Conservation (phyloP, 306 rosid genomes). For the Pachyrhizus erosus region DNA sequence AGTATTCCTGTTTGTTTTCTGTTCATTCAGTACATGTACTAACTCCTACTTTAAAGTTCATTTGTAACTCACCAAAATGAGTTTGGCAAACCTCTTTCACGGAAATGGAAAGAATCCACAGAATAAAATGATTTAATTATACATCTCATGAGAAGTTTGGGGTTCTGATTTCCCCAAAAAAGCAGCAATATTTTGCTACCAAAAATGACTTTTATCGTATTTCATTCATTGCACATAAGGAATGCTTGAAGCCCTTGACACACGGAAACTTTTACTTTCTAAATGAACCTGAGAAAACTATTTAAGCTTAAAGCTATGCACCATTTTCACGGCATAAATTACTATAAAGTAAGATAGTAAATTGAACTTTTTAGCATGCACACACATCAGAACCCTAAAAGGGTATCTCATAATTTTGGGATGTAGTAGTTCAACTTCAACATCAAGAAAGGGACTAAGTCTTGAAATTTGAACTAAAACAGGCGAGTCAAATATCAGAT, state of each 20-base stretch:
- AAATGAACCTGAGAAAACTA: conserved; percentile 48
- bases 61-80: background rate
- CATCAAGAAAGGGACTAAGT: conserved; percentile 53
- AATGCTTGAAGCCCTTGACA: conserved; percentile 40
- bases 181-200: conserved; percentile 6
- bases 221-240: conserved; percentile 24
- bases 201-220: background rate
- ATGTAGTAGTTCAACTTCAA: conserved; percentile 43
- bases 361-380: conserved; percentile 38
- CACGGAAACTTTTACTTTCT: conserved; percentile 55
- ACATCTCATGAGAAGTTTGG: conserved; percentile 13
- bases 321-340: conserved; percentile 42
- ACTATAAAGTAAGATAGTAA: conserved; percentile 33
- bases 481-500: conserved; percentile 48
- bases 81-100: background rate
- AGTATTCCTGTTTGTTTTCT: background rate
- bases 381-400: conserved; percentile 33
- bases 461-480: conserved; percentile 39
- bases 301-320: conserved; percentile 45
- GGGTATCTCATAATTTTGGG: conserved; percentile 48
- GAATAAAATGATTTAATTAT: background rate
- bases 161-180: conserved; percentile 3
- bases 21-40: background rate
- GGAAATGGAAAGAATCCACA: background rate
- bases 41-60: background rate